Evolutionary conservation across 352 stramenopile species (phyloP).

Genomic region (Globisporangium barbulae): DNA sequence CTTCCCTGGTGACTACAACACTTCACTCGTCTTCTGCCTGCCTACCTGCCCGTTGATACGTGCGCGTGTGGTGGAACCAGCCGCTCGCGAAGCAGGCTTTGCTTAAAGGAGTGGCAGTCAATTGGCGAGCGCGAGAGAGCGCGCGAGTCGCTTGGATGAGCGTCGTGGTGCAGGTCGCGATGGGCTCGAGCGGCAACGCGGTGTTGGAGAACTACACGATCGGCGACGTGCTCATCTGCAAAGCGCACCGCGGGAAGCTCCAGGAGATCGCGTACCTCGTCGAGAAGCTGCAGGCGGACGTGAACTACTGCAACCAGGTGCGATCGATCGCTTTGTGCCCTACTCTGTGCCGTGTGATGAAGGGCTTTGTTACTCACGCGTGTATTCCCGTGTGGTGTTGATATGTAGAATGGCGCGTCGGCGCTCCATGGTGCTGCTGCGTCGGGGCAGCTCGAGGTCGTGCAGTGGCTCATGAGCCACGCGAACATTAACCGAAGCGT

Average conservation of each 20-base stretch:
- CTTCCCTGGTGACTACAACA: no score
- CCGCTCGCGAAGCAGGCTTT: no score
- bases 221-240: constrained; percentile 85
- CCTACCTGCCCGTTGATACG: no score
- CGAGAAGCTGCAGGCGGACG: constrained; percentile 67
- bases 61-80: no score
- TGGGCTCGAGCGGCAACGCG: constrained; percentile 40
- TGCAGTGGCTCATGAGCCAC: constrained; percentile 72
- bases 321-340: background rate
- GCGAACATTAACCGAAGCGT: constrained; percentile 54
- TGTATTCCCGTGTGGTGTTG: background rate
- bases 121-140: no score
- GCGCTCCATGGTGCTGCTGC: constrained; percentile 73
- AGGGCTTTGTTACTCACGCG: background rate
- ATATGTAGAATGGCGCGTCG: constrained; percentile 69
- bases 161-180: constrained; percentile 60
- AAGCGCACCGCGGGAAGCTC: constrained; percentile 81
- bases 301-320: constrained; percentile 88
- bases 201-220: constrained; percentile 77
- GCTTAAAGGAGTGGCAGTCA: no score
- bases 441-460: constrained; percentile 75
- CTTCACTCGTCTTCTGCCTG: no score
- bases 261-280: constrained; percentile 75
- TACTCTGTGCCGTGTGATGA: no score
- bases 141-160: constrained; percentile 32